Evolutionary conservation across 805 yeast species (phyloP), one percentile per base, ranked within the genome.

Genomic region (Barnettozyma californica): DNA sequence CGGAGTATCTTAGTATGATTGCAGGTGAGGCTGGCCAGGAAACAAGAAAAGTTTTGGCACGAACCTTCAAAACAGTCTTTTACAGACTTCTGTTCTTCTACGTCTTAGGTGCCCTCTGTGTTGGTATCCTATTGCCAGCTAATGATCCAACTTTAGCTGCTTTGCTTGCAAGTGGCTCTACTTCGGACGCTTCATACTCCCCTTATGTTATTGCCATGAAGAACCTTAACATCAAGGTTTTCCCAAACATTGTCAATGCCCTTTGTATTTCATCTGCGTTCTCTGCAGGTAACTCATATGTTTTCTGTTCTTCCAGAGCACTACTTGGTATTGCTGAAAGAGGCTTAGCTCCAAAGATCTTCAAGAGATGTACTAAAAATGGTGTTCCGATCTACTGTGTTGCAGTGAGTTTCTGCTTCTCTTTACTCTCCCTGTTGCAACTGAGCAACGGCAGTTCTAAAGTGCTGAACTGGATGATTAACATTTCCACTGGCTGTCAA

Each of bases 351-450:
- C 91, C 92, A 14, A 66, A 66, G 25, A 60, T 77, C 31, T 80
- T 87, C 57, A 71, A 80, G 8, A 60, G 68, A 16, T 85, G 94
- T 63, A 76, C 78, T 43, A 69, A 71, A 27, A 65, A 66, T 29
- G 95, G 95, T 4, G 85, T 84, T 11, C 95, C 95, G 0, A 82
- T 81, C 61, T 69, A 72, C 49, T 77, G 91, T 8, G 89, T 87
- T 70, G 51, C 61, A 13, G 68, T 74, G 18, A 69, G 81, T 4
- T 61, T 76, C 40, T 54, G 66, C n/a, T 83, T 85, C 73, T 80
- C 87, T 0, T 66, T 81, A 43, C 63, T 84, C 26, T 77, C 88
- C 18, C 75, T 84, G 50, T 62, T 84, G 58, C 91, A 83, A 59
- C 65, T 81, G 47, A 73, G 81, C 27, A 68, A 72, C 43, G 66